Conservation (phyloP, 345 rosid genomes). For the Populus pruinosa region DNA sequence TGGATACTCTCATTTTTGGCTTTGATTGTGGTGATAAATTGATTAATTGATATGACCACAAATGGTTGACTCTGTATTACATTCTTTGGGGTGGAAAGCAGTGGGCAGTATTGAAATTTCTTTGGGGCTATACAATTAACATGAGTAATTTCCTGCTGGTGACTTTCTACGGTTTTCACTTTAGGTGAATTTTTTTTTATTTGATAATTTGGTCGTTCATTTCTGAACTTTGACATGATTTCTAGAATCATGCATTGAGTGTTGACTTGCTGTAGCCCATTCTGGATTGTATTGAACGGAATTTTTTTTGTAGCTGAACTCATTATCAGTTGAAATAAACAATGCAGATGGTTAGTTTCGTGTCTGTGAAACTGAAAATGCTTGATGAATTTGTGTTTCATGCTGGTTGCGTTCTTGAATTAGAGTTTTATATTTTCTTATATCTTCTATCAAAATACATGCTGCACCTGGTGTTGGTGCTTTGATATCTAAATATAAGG, state of each 20-base stretch:
- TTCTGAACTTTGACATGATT: not conserved
- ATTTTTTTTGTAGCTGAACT: not conserved
- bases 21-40: conserved; percentile 9
- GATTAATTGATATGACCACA: not conserved
- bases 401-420: not conserved
- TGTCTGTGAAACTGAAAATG: not conserved
- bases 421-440: not conserved
- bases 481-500: not conserved
- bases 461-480: not conserved
- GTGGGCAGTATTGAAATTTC: not conserved
- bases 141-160: not conserved
- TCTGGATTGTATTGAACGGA: not conserved
- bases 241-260: not conserved
- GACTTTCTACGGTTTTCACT: not conserved
- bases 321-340: not conserved
- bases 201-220: not conserved
- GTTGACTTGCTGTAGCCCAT: not conserved
- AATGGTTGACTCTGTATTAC: conserved; percentile 16
- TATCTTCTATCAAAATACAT: not conserved
- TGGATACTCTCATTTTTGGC: conserved; percentile 19
- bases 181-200: not conserved
- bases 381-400: not conserved
- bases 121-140: not conserved
- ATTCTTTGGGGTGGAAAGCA: not conserved
- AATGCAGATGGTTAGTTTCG: not conserved